Conservation (phyloP, 805 yeast species). For the Candida railenensis region DNA sequence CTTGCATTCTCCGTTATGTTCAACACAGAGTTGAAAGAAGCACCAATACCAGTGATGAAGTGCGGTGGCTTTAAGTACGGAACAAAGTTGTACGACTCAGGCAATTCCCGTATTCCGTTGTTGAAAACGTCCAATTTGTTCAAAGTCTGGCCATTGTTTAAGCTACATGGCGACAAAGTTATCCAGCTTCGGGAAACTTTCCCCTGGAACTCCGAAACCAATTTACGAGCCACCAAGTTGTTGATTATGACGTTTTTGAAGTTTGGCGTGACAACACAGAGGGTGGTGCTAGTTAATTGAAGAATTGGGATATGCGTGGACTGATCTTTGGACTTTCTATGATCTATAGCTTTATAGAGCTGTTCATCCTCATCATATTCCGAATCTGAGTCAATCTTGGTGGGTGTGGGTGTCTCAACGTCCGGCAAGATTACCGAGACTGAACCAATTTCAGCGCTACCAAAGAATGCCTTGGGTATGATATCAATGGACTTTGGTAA, state of each 20-base stretch:
- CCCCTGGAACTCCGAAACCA: constrained; percentile 14
- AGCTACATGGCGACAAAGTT: constrained; percentile 34
- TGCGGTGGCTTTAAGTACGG: constrained; percentile 56
- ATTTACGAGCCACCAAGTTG: constrained; percentile 24
- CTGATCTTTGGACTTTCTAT: constrained; percentile 21
- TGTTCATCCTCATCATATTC: constrained; percentile 51
- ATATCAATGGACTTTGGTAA: constrained; percentile 27
- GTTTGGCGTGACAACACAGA: constrained; percentile 31
- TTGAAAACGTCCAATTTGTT: constrained; percentile 13
- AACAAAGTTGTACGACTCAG: constrained; percentile 9
- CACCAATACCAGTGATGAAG: constrained; percentile 57
- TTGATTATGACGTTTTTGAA: constrained; percentile 35
- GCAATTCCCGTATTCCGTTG: constrained; percentile 3
- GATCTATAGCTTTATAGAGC: constrained; percentile 37
- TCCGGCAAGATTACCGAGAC: constrained; percentile 7
- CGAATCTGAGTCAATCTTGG: constrained; percentile 11
- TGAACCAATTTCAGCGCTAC: constrained; percentile 4
- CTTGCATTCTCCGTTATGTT: constrained; percentile 3
- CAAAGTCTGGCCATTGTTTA: constrained; percentile 29
- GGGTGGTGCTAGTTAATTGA: constrained; percentile 5
- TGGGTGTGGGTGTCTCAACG: background rate
- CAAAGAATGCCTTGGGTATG: constrained; percentile 15
- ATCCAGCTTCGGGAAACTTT: constrained; percentile 22
- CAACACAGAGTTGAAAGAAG: constrained; percentile 37
- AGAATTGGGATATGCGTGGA: constrained; percentile 21